Percentiles rank a stretch among this genome's conserved stretches.
These are phyloP conservation scores for Cicer cuneatum DNA, from an alignment of 306 rosid genomes.

Conservation along the genomic window DNA sequence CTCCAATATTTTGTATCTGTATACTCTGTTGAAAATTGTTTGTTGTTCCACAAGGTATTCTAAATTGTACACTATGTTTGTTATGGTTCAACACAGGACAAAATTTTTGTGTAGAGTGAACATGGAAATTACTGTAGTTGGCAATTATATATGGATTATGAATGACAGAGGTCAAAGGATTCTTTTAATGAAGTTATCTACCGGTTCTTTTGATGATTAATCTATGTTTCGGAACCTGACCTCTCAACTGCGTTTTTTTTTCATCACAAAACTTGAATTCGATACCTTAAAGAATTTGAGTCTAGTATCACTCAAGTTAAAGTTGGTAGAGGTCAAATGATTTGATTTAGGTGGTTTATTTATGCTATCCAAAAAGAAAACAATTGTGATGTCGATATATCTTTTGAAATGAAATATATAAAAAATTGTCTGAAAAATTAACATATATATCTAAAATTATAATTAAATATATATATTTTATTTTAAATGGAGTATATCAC, in stretches of 20 bases:
- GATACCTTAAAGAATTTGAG: no score
- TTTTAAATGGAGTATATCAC: not conserved
- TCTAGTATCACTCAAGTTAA: no score
- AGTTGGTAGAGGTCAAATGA: no score
- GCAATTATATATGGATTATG: not conserved
- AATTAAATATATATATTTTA: no score
- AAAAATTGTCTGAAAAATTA: no score
- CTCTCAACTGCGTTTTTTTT: no score
- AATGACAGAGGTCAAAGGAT: not conserved
- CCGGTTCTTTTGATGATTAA: not conserved
- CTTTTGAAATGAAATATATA: no score
- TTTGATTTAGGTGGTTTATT: no score
- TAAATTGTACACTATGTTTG: not conserved
- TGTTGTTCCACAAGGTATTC: not conserved
- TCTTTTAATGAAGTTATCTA: not conserved
- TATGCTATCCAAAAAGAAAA: no score
- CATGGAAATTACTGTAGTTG: not conserved
- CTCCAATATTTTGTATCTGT: not conserved
- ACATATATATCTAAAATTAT: no score
- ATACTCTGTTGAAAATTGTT: not conserved
- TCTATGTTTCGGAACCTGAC: not conserved
- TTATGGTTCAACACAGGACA: conserved; percentile 7
- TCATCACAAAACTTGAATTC: no score
- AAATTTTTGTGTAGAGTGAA: conserved; percentile 1
- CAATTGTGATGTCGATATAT: no score